Base-by-base conservation (phyloP, 2,329 filamentous ascomycete genomes). In the Leptoxyphium fumago region DNA sequence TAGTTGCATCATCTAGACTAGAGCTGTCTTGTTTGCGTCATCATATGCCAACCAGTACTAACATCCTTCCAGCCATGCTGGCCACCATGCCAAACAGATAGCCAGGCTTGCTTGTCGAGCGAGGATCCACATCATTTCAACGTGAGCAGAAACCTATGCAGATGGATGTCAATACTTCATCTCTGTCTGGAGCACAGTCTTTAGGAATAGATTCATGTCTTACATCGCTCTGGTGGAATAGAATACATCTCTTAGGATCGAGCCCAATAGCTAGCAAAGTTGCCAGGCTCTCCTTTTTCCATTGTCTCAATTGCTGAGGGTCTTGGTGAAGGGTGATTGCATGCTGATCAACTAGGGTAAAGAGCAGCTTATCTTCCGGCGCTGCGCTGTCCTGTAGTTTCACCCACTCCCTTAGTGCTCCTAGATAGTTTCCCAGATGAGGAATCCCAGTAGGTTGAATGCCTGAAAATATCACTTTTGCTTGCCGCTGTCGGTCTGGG, bases 391-490 rank as follows among this genome's bases (percentile, higher is more conserved):
- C 68, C 52, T 98, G 89, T 7, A 95, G 70, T 48, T 73, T 72
- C 40, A 83, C 82, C 91, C 91, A 98, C 70, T 86, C 78, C 42
- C 78, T 76, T 44, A 98, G 68, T 13, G 91, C 91, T 21, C 91
- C 91, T 10, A 94, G 74, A 63, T 95, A 98, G 66, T 98, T 98
- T 44, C 91, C 91, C 28, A 98, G 68, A 62, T 98, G 91, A 11
- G 91, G 91, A 18, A 93, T 74, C 30, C 89, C 91, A 0, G 91
- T 98, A 14, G 91, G 91, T 63, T 98, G 91, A 54, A 98, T 98
- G 43, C 88, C 91, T 2, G 91, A 96, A 69, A 98, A 95, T 56
- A 96, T 77, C 46, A 82, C 71, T 44, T 70, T 59, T 14, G 39
- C 15, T 3, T 40, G 13, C 77, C 82, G 62, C 59, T 81, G 45